Base-by-base conservation (phyloP, 352 stramenopile species). In the Phytophthora citrophthora region DNA sequence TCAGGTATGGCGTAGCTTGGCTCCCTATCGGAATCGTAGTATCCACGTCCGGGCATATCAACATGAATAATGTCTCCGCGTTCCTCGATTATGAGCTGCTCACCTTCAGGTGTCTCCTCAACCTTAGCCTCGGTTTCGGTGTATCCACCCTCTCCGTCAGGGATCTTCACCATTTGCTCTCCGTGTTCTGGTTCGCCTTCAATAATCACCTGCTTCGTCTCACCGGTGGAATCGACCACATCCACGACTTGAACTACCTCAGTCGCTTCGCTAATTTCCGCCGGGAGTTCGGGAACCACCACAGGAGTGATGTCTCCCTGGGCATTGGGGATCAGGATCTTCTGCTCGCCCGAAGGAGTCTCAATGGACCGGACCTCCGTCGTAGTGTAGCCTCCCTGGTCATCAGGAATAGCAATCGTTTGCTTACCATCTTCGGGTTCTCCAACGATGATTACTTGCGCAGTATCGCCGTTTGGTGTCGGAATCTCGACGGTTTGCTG, bases 311-410 rank as follows among this genome's bases (percentile, higher is more conserved):
- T 70, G 24, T 65, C 54, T 23, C 62, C 62, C 10, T 61, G 54
- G 11, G 39, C 24, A 27, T 60, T 65, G 13, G 62, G 54, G n/a
- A 70, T 70, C 55, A 64, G 18, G 40, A 70, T 56, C 55, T 70
- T 70, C 41, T 70, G 47, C 62, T 70, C 62, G 2, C 62, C 62
- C 1, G 46, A 61, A 2, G 62, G 41, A 1, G 48, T 70, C 34
- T 65, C 40, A 36, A 61, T 52, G 5, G 41, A 57, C 1, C 26
- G 39, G 4, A 70, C 62, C 43, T 70, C 47, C 55, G 62, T 65
- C 31, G 55, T 61, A 5, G 62, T 46, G 47, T 61, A 70, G 13
- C 54, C 62, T 20, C 62, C 62, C 0, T 61, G 13, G 5, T 29
- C 48, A 32, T 66, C 48, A 7, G 39, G 54, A 29, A 70, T 66